Percentiles rank a stretch among this genome's conserved stretches.
Conservation (phyloP, 2,329 filamentous ascomycete genomes). For the Fusarium brevicatenulatum region DNA sequence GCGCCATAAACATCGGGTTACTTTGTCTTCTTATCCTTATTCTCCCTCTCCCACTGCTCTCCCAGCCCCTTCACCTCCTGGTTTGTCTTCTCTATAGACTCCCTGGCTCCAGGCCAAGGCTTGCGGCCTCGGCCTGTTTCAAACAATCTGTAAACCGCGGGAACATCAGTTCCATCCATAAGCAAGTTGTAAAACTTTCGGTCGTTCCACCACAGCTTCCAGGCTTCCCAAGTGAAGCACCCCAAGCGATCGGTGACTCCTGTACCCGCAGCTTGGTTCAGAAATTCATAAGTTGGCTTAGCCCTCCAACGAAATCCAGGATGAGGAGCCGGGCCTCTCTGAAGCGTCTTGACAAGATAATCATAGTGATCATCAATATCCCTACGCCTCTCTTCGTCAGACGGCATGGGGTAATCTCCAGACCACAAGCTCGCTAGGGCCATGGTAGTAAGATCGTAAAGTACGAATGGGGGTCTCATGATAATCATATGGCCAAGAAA, state of each 20-base stretch:
- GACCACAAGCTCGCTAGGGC: constrained; percentile 45
- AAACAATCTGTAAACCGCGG: constrained; percentile 55
- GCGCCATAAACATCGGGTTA: not conserved
- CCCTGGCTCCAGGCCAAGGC: constrained; percentile 53
- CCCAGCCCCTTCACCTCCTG: constrained; percentile 30
- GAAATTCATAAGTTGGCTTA: constrained; percentile 46
- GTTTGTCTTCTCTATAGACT: constrained; percentile 46
- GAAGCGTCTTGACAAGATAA: constrained; percentile 32
- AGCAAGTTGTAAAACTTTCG: constrained; percentile 53
- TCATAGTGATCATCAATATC: constrained; percentile 47
- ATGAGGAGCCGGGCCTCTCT: constrained; percentile 40
- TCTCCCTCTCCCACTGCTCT: constrained; percentile 38
- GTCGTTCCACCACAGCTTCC: constrained; percentile 57
- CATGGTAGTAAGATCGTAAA: constrained; percentile 47
- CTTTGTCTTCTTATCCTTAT: constrained; percentile 37
- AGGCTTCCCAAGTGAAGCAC: constrained; percentile 52
- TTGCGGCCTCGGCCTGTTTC: constrained; percentile 52
- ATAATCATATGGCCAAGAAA: constrained; percentile 44
- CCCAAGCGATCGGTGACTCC: constrained; percentile 52
- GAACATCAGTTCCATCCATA: constrained; percentile 52
- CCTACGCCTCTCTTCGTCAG: constrained; percentile 34
- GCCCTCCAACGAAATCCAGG: constrained; percentile 40
- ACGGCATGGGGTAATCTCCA: constrained; percentile 36
- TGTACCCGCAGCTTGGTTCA: constrained; percentile 56
- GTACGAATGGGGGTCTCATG: constrained; percentile 41